A percentile compares a stretch with the other conserved stretches of the same genome.
Evolutionary conservation across 306 rosid genomes (phyloP).

Genomic region (Castanea crenata): DNA sequence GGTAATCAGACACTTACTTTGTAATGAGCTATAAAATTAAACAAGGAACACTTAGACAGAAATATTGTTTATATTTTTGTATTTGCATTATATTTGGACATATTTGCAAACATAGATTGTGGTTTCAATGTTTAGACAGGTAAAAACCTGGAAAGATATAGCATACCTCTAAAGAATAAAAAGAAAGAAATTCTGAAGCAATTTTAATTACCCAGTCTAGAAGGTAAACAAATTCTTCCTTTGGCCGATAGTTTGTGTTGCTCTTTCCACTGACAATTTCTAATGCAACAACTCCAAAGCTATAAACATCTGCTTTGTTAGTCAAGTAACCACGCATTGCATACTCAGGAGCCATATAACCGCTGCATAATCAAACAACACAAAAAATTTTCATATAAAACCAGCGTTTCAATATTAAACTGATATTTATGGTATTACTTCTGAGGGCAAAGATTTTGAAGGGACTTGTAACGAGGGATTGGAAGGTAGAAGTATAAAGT

Average conservation of each 20-base stretch:
- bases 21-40: background rate
- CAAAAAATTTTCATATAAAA: conserved; percentile 1
- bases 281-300: conserved; percentile 88
- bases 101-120: background rate
- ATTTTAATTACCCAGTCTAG: conserved; percentile 80
- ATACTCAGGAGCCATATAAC: conserved; percentile 97
- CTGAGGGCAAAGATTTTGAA: background rate
- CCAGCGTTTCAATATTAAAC: background rate
- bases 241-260: conserved; percentile 85
- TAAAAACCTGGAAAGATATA: background rate
- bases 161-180: background rate
- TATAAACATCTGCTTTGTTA: conserved; percentile 80
- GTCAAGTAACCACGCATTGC: conserved; percentile 96
- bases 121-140: background rate
- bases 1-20: background rate
- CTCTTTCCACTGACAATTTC: conserved; percentile 91
- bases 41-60: background rate
- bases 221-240: conserved; percentile 84
- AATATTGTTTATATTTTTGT: too few species aligned
- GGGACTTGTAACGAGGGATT: background rate
- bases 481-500: background rate
- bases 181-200: conserved; percentile 12
- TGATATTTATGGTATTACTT: background rate
- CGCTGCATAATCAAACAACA: conserved; percentile 45
- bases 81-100: background rate